Evolutionary conservation across 352 stramenopile species (phyloP).

Genomic region (Thalassiosira mediterranea): DNA sequence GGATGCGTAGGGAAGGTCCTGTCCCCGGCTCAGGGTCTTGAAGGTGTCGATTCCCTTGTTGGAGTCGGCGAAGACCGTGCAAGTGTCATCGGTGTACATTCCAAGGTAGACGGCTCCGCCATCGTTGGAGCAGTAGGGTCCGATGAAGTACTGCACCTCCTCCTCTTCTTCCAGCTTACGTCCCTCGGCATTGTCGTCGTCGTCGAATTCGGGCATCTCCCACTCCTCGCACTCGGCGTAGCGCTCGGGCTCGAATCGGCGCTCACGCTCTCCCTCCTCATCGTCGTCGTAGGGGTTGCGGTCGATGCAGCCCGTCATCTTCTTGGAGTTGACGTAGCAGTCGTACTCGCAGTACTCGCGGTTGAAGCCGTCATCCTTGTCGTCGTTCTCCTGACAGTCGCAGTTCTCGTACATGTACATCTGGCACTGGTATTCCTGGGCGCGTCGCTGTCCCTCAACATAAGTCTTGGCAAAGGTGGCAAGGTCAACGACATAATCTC

Average conservation of each 20-base stretch:
- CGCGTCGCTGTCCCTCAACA: slow-evolving; percentile 23
- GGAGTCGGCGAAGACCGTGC: slow-evolving; percentile 47
- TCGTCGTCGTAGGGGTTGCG: slow-evolving; percentile 54
- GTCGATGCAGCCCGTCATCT: slow-evolving; percentile 24
- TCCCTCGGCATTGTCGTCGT: slow-evolving; percentile 24
- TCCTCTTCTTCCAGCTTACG: slow-evolving; percentile 30
- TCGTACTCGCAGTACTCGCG: slow-evolving; percentile 54
- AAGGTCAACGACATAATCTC: slow-evolving; percentile 63
- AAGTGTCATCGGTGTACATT: slow-evolving; percentile 56
- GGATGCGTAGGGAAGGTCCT: slow-evolving; percentile 49
- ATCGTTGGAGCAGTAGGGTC: slow-evolving; percentile 54
- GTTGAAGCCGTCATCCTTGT: slow-evolving; percentile 48
- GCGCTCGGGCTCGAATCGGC: slow-evolving; percentile 9
- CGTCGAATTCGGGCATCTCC: slow-evolving; percentile 41
- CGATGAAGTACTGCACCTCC: slow-evolving; percentile 54
- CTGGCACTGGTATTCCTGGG: slow-evolving; percentile 50
- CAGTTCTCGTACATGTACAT: slow-evolving; percentile 47
- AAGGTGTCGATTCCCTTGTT: slow-evolving; percentile 48
- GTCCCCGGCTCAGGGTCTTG: slow-evolving; percentile 20
- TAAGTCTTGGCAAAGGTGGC: slow-evolving; percentile 54
- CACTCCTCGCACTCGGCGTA: slow-evolving; percentile 22
- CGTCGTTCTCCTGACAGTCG: slow-evolving; percentile 49
- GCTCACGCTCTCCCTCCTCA: slow-evolving; percentile 17
- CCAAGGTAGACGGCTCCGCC: slow-evolving; percentile 48
- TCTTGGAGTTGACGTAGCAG: slow-evolving; percentile 25